A percentile compares a stretch with the other conserved stretches of the same genome.
phyloP scores from a whole-genome alignment of 2,329 filamentous ascomycete species.

The Neofusicoccum sp. region DNA sequence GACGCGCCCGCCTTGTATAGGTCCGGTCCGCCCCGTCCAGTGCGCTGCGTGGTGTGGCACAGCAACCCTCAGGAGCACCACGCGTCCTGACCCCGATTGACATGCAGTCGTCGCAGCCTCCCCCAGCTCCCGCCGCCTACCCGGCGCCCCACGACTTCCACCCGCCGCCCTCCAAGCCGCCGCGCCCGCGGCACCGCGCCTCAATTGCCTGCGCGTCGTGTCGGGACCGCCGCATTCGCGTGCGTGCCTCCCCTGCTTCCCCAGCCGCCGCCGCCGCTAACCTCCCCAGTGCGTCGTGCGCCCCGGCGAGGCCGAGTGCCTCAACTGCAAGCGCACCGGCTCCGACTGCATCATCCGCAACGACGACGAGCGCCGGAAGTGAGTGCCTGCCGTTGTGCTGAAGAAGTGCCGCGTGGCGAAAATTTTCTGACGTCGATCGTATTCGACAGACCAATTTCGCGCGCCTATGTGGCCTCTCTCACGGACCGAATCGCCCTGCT shows the following conservation, averaged over 20 bases:
- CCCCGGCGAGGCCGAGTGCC: slow-evolving; percentile 54
- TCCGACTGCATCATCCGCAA: slow-evolving; percentile 60
- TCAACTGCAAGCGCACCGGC: slow-evolving; percentile 56
- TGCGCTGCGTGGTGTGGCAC: background rate
- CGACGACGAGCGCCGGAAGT: slow-evolving; percentile 60
- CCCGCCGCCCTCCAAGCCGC: slow-evolving; percentile 23
- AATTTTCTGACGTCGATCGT: background rate
- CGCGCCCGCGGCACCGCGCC: slow-evolving; percentile 44
- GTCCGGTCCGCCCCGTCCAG: background rate
- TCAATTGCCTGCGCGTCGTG: slow-evolving; percentile 60
- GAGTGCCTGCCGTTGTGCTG: slow-evolving; percentile 25
- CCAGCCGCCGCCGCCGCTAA: slow-evolving; percentile 25
- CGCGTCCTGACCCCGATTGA: background rate
- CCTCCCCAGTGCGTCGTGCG: slow-evolving; percentile 55
- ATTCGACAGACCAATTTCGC: slow-evolving; percentile 55
- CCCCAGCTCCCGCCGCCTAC: background rate
- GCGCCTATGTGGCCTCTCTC: slow-evolving; percentile 61
- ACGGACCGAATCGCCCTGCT: slow-evolving; percentile 58
- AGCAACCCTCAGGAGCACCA: background rate
- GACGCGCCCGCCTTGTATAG: slow-evolving; percentile 3
- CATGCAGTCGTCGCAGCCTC: slow-evolving; percentile 9
- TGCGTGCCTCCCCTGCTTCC: slow-evolving; percentile 28
- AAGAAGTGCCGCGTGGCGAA: background rate
- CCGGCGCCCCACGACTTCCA: background rate
- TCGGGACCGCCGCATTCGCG: slow-evolving; percentile 48